A percentile compares a stretch with the other conserved stretches of the same genome.
Conservation (phyloP, 495 filamentous ascomycete species). For the Talaromyces thailandensis region DNA sequence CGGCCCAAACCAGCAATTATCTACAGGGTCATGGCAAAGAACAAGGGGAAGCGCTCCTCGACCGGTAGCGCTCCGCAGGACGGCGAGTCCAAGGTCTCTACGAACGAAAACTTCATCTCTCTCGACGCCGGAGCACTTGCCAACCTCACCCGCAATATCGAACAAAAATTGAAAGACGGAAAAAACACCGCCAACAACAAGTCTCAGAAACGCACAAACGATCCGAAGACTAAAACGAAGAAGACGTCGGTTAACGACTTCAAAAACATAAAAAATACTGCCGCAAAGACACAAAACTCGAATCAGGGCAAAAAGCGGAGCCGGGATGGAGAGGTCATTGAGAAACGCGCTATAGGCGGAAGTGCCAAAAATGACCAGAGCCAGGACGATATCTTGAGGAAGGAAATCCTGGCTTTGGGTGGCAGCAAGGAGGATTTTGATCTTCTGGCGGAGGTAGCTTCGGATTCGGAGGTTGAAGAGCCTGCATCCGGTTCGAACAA, state of each 20-base stretch:
- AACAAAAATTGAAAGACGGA: conserved; percentile 30
- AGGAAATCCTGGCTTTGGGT: conserved; percentile 68
- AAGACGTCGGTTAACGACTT: conserved; percentile 10
- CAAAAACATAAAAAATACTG: conserved; percentile 14
- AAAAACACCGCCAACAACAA: conserved; percentile 34
- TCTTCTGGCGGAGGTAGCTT: conserved; percentile 52
- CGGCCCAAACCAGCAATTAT: neutral
- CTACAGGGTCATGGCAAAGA: conserved; percentile 24
- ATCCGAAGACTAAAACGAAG: conserved; percentile 16
- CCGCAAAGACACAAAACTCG: conserved; percentile 18
- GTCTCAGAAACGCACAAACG: conserved; percentile 23
- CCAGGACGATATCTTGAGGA: conserved; percentile 39
- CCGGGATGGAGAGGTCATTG: conserved; percentile 42
- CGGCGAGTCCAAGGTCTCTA: conserved; percentile 16
- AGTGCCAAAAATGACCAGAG: conserved; percentile 10
- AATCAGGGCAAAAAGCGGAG: conserved; percentile 38
- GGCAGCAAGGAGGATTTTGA: conserved; percentile 69
- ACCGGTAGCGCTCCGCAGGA: conserved; percentile 18
- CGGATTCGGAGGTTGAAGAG: conserved; percentile 50
- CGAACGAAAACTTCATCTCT: conserved; percentile 22
- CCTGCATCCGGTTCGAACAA: conserved; percentile 15
- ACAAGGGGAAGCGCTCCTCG: conserved; percentile 31
- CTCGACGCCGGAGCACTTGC: conserved; percentile 55
- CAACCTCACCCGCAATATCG: conserved; percentile 56
- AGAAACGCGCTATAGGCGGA: conserved; percentile 19